Percentiles rank a stretch among this genome's conserved stretches.
These are phyloP conservation scores for Ilex paraguariensis DNA, from an alignment of 305 asterid species.

Conservation along the genomic window DNA sequence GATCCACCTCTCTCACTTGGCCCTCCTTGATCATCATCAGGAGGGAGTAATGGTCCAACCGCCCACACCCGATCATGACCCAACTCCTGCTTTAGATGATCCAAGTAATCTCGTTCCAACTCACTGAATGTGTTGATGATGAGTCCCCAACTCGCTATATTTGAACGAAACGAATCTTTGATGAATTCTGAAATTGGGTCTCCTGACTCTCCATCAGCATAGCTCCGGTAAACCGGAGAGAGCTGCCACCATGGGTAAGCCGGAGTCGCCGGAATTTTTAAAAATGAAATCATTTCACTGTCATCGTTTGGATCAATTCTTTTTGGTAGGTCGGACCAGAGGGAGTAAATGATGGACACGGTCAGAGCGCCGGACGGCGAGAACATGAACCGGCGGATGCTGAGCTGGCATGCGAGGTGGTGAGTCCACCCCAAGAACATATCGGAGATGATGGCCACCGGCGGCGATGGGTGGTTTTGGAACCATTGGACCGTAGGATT, in stretches of 20 bases:
- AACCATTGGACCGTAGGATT: constrained; percentile 49
- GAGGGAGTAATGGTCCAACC: constrained; percentile 57
- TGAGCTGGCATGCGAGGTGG: constrained; percentile 39
- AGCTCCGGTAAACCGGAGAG: constrained; percentile 51
- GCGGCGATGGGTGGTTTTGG: constrained; percentile 56
- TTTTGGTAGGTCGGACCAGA: constrained; percentile 50
- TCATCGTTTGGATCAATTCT: constrained; percentile 18
- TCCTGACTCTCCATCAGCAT: constrained; percentile 12
- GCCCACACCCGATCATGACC: constrained; percentile 61
- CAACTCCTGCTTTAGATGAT: constrained; percentile 25
- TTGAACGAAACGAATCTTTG: constrained; percentile 19
- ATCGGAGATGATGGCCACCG: constrained; percentile 57
- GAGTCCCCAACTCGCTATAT: constrained; percentile 41
- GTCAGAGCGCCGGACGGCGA: constrained; percentile 66
- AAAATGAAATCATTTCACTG: constrained; percentile 25
- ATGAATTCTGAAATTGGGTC: constrained; percentile 40
- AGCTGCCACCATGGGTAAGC: constrained; percentile 69
- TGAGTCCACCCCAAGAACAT: constrained; percentile 66
- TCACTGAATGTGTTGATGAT: constrained; percentile 49
- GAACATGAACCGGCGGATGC: constrained; percentile 54
- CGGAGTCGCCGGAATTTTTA: constrained; percentile 44
- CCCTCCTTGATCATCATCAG: constrained; percentile 10
- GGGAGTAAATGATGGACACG: constrained; percentile 25
- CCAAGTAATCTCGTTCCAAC: constrained; percentile 41
- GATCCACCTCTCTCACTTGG: constrained; percentile 48